Evolutionary conservation across 805 yeast species (phyloP).

Genomic region (Candida takata): DNA sequence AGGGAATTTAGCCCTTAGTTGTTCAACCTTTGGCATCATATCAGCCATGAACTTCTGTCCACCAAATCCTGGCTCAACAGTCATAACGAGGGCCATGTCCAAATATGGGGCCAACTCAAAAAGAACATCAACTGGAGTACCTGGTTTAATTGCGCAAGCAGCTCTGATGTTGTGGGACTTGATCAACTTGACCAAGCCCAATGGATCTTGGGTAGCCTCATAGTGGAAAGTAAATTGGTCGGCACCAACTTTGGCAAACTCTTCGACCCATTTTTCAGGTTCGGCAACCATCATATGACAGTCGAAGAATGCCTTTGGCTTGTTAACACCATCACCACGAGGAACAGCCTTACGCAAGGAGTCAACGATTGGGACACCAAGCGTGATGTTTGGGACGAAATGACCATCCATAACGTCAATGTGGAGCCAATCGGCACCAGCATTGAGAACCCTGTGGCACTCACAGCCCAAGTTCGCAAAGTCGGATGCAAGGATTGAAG

Average conservation of each 20-base stretch:
- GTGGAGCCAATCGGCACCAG: constrained; percentile 95
- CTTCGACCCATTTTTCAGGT: constrained; percentile 93
- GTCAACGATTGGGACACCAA: constrained; percentile 86
- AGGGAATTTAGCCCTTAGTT: constrained; percentile 67
- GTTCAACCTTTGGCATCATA: constrained; percentile 94
- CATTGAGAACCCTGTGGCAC: constrained; percentile 69
- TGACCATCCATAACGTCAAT: constrained; percentile 99
- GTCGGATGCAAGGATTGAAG: constrained; percentile 89
- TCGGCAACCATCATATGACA: constrained; percentile 97
- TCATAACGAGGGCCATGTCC: constrained; percentile 96
- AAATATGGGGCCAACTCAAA: constrained; percentile 66
- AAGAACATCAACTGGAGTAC: constrained; percentile 78
- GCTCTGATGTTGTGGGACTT: constrained; percentile 81
- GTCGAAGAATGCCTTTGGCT: constrained; percentile 61
- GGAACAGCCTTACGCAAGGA: constrained; percentile 76
- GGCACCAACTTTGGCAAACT: constrained; percentile 89
- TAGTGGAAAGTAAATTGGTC: constrained; percentile 94
- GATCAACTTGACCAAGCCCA: constrained; percentile 66
- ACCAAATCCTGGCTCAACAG: constrained; percentile 98
- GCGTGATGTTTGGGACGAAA: constrained; percentile 92
- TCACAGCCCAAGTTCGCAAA: constrained; percentile 86
- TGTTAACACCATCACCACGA: constrained; percentile 40
- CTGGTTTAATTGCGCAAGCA: constrained; percentile 92
- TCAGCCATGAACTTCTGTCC: constrained; percentile 94
- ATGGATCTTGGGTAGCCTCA: constrained; percentile 82